Base-by-base conservation (phyloP, 2,329 filamentous ascomycete genomes). In the Colletotrichum musae region DNA sequence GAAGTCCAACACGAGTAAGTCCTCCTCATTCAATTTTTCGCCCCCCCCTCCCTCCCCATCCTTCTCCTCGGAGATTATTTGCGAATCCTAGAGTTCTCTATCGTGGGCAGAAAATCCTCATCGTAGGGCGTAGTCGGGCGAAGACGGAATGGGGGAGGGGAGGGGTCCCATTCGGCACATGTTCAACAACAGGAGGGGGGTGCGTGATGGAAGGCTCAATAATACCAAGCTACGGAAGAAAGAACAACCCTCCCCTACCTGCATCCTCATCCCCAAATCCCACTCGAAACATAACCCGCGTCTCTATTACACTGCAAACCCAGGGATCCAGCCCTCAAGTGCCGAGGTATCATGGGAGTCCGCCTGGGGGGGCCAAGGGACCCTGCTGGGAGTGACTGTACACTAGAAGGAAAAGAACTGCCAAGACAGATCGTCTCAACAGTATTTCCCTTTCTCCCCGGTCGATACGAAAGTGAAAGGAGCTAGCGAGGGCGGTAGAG, bases 241-340 rank as follows among this genome's bases (percentile, higher is more conserved):
- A 32, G 28, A 9, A 32, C 6, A 7, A 32, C 28, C 28, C 28
- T 24, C 21, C 21, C 7, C 10, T 32, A 32, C 6, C 28, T 32
- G 28, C 28, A 32, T 9, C 28, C 28, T 32, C 18, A 6, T 47
- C 45, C 57, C 28, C 57, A 45, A 45, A 45, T 36, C 58, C 47
- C 21, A 39, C 58, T 21, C 58, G 43, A 60, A 43, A 52, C 48
- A 60, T 52, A 59, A 47, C 26, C 45, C 57, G 57, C 57, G 58
- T 18, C 58, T 16, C 41, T 60, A 52, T 51, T n/a, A 21, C 15
- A 12, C 32, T 18, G 26, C 6, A 45, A 45, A 45, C 32, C 32
- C 32, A 15, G 41, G 41, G 41, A 43, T 43, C 41, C 13, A 43
- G 41, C 13, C 41, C 41, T 43, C 41, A 15, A 43, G 13, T 43